Base-by-base conservation (phyloP, 2,329 filamentous ascomycete genomes). In the Trichoderma aggressivum region DNA sequence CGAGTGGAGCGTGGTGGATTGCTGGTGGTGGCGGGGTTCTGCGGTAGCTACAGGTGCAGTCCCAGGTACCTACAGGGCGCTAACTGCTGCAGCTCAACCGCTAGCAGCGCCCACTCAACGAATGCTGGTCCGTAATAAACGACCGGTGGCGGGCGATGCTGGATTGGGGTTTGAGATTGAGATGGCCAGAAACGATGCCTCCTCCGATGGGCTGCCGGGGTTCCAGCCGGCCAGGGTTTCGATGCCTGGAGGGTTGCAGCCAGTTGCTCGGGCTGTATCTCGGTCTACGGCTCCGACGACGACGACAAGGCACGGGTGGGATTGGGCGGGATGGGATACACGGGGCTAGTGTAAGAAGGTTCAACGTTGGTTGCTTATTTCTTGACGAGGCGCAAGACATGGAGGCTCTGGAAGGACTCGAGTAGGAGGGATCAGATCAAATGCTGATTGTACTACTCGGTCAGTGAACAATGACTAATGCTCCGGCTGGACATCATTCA, bases 11-110 rank as follows among this genome's bases (percentile, higher is more conserved):
- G 16, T 36, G 12, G 24, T 28, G 32, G 60, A 43, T 43, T 43
- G 39, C 39, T 60, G 55, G 65, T 68, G 63, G 65, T 69, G 65
- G 65, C 65, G 65, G 65, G 65, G 65, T 69, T 43, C 34, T 47
- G 64, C 36, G 50, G 63, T 39, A 36, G 39, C 32, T n/a, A 59
- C 53, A n/a, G 26, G 53, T 56, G 53, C 53, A 26, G 55, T 18
- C 18, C 18, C 55, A 30, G 55, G 55, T n/a, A 28, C 55, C 55
- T 30, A 30, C 28, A n/a, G 56, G 28, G 28, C 30, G 56, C 56
- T 59, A 59, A 59, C 28, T 6, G 56, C 56, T 59, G 56, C 56
- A 59, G 28, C 56, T 59, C 56, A 21, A 34, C 56, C 56, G 56
- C 28, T 59, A 59, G 56, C 56, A 34, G n/a, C 28, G 7, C 28